phyloP scores from a whole-genome alignment of 2,329 filamentous ascomycete species.

The Xylaria sp. region DNA sequence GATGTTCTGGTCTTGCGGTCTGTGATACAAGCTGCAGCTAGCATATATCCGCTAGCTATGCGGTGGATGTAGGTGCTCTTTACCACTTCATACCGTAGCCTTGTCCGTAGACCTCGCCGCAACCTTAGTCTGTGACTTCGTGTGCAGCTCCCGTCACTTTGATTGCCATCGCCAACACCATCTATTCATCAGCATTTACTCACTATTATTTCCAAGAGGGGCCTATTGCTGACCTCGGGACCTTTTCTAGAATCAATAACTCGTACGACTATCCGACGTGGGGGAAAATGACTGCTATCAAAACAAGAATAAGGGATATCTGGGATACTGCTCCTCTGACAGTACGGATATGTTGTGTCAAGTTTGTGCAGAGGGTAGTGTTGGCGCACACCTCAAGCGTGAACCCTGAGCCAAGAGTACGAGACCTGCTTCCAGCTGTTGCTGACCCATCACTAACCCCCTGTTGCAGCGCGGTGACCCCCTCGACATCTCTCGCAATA shows the following conservation, averaged over 20 bases:
- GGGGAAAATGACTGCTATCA: conserved; percentile 88
- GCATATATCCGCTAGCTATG: conserved; percentile 90
- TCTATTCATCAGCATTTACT: conserved; percentile 1
- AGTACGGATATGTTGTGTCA: conserved; percentile 92
- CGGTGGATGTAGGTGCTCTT: conserved; percentile 83
- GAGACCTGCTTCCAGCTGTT: conserved; percentile 33
- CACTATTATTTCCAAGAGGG: conserved; percentile 6
- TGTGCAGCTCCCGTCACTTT: conserved; percentile 26
- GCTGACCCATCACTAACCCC: conserved; percentile 31
- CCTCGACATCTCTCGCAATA: conserved; percentile 81
- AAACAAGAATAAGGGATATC: conserved; percentile 82
- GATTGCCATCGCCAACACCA: conserved; percentile 14
- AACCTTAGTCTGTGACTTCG: conserved; percentile 30
- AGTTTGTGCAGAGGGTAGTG: conserved; percentile 93
- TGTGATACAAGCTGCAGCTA: conserved; percentile 85
- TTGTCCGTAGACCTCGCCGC: conserved; percentile 36
- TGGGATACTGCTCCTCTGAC: conserved; percentile 82
- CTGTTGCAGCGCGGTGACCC: conserved; percentile 51
- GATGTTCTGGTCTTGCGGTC: conserved; percentile 84
- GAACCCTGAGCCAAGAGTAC: conserved; percentile 81
- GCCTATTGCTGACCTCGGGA: conserved; percentile 38
- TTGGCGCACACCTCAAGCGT: conserved; percentile 87
- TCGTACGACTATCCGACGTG: conserved; percentile 81
- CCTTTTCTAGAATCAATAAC: conserved; percentile 75
- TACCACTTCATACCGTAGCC: conserved; percentile 37